Conservation (phyloP, 2,329 filamentous ascomycete genomes). For the Colletotrichum sp. region DNA sequence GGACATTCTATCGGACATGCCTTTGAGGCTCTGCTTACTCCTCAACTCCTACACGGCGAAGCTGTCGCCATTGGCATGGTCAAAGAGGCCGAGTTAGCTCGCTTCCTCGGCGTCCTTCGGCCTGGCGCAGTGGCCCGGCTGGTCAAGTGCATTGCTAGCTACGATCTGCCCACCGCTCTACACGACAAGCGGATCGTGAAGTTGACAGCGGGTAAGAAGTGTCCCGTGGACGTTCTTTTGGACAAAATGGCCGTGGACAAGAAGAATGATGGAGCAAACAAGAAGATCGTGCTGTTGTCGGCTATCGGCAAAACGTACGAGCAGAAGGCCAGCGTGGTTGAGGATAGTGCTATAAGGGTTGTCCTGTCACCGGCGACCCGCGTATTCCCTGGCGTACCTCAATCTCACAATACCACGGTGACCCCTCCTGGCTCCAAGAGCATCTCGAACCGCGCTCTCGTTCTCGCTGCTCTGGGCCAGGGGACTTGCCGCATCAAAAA, state of each 20-base stretch:
- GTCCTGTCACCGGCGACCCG: slow-evolving; percentile 81
- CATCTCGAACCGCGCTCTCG: slow-evolving; percentile 92
- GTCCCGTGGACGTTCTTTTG: slow-evolving; percentile 83
- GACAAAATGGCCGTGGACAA: slow-evolving; percentile 98
- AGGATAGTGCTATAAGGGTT: slow-evolving; percentile 82
- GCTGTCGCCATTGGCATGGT: slow-evolving; percentile 98
- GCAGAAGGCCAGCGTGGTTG: slow-evolving; percentile 86
- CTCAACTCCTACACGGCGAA: slow-evolving; percentile 94
- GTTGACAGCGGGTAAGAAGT: slow-evolving; percentile 84
- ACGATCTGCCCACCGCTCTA: slow-evolving; percentile 85
- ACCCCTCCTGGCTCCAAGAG: slow-evolving; percentile 96
- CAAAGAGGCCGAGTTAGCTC: slow-evolving; percentile 92
- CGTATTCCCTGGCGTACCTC: slow-evolving; percentile 74
- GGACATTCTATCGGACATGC: slow-evolving; percentile 98
- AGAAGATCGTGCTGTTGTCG: slow-evolving; percentile 93
- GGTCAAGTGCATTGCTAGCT: slow-evolving; percentile 93
- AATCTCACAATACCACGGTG: slow-evolving; percentile 72
- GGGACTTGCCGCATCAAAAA: slow-evolving; percentile 91
- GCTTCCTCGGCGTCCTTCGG: slow-evolving; percentile 84
- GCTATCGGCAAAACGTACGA: slow-evolving; percentile 90
- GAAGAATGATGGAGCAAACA: slow-evolving; percentile 94
- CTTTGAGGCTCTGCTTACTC: slow-evolving; percentile 92
- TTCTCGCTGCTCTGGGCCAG: slow-evolving; percentile 88
- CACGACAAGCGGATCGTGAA: slow-evolving; percentile 83
- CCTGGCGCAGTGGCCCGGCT: slow-evolving; percentile 89